phyloP scores from a whole-genome alignment of 257 asterid species.

The Nicotiana benthamiana region DNA sequence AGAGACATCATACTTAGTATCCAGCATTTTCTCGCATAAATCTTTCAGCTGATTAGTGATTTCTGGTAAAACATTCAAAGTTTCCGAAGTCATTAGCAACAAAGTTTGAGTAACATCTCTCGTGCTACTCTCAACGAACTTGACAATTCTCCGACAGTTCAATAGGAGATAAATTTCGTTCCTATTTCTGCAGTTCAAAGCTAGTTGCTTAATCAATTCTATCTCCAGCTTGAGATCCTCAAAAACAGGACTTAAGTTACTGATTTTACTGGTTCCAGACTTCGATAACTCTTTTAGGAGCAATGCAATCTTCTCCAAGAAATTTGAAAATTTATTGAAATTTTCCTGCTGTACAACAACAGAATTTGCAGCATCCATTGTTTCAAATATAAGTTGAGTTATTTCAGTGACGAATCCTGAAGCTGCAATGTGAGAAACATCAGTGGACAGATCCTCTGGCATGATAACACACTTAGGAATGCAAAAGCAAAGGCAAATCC shows the following conservation, averaged over 20 bases:
- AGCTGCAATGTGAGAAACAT: neutral
- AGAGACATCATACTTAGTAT: slow-evolving; percentile 18
- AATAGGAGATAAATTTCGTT: slow-evolving; percentile 37
- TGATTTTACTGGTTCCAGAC: neutral
- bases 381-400: slow-evolving; percentile 16
- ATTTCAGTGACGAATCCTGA: slow-evolving; percentile 13
- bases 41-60: slow-evolving; percentile 11
- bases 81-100: slow-evolving; percentile 6
- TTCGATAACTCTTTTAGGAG: slow-evolving; percentile 23
- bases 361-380: slow-evolving; percentile 15
- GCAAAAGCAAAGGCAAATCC: slow-evolving; percentile 7
- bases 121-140: slow-evolving; percentile 18
- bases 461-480: neutral
- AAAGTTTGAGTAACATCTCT: slow-evolving; percentile 20
- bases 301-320: slow-evolving; percentile 21
- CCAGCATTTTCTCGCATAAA: slow-evolving; percentile 29
- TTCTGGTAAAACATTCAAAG: slow-evolving; percentile 10
- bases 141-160: slow-evolving; percentile 25
- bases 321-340: slow-evolving; percentile 22
- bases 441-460: slow-evolving; percentile 9
- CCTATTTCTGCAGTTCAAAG: slow-evolving; percentile 17
- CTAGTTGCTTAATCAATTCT: slow-evolving; percentile 18
- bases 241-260: neutral
- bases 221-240: slow-evolving; percentile 28
- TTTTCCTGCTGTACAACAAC: slow-evolving; percentile 26